phyloP scores from a whole-genome alignment of 208 protist genomes.

The Strigomonas culicis region DNA sequence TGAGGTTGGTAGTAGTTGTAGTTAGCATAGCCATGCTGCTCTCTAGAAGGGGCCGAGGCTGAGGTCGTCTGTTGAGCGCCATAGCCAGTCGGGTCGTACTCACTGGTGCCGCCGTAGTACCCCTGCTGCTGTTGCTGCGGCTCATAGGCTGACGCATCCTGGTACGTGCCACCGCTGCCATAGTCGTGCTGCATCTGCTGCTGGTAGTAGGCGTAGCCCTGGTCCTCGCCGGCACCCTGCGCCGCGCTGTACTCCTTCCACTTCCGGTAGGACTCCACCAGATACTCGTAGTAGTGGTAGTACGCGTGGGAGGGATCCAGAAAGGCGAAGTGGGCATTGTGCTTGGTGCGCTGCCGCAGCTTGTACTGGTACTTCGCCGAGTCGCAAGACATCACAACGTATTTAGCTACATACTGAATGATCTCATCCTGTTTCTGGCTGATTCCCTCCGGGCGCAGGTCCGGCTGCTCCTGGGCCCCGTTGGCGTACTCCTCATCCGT shows the following conservation, averaged over 20 bases:
- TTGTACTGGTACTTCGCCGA: constrained; percentile 36
- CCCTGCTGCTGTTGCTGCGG: background rate
- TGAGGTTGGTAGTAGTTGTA: too few relatives aligned
- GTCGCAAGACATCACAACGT: constrained; percentile 41
- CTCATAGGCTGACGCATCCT: background rate
- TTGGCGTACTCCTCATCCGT: background rate
- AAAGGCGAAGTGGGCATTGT: constrained; percentile 57
- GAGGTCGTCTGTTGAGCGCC: background rate
- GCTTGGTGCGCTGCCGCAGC: constrained; percentile 27
- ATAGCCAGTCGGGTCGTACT: background rate
- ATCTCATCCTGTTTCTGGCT: constrained; percentile 55
- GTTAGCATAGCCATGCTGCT: too few relatives aligned
- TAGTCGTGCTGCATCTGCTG: background rate
- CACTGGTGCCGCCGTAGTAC: background rate
- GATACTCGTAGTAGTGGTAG: constrained; percentile 47
- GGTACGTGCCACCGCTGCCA: background rate
- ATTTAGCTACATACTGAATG: constrained; percentile 50
- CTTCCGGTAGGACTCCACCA: constrained; percentile 35
- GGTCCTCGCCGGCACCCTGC: background rate
- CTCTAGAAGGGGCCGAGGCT: too few relatives aligned
- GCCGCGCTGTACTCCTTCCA: constrained; percentile 21
- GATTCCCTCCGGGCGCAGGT: constrained; percentile 26
- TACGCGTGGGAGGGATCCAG: constrained; percentile 34
- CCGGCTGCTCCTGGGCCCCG: background rate
- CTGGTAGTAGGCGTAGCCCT: background rate